A percentile compares a stretch with the other conserved stretches of the same genome.
These are phyloP conservation scores for Lactifluus piperatus DNA, from an alignment of 768 basidiomycete species.

Conservation along the genomic window DNA sequence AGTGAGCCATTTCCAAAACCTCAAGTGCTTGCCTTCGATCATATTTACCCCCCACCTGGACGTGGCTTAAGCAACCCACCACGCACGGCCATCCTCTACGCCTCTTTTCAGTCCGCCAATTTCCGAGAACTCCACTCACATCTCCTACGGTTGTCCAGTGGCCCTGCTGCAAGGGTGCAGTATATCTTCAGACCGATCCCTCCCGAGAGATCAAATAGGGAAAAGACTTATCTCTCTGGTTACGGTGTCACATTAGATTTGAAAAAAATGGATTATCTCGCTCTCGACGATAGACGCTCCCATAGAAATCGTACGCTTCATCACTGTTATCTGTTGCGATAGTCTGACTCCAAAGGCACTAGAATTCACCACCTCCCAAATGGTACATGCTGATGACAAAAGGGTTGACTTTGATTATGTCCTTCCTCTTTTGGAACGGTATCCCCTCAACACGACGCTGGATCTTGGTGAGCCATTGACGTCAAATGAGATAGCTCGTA, in stretches of 20 bases:
- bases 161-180: constrained; percentile 42
- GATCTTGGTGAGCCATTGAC: constrained; percentile 38
- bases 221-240: constrained; percentile 55
- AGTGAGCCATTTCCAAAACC: constrained; percentile 33
- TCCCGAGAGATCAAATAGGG: constrained; percentile 24
- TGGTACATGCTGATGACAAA: constrained; percentile 10
- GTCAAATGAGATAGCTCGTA: constrained; percentile 40
- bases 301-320: constrained; percentile 22
- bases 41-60: constrained; percentile 48
- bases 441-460: constrained; percentile 31
- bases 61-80: constrained; percentile 38
- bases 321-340: neutral
- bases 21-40: constrained; percentile 66
- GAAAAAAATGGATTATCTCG: constrained; percentile 97
- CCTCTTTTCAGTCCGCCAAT: constrained; percentile 50
- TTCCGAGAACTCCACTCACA: constrained; percentile 65
- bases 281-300: constrained; percentile 72
- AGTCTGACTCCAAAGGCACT: neutral
- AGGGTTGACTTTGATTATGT: constrained; percentile 13
- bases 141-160: constrained; percentile 43
- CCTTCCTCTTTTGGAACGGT: constrained; percentile 6
- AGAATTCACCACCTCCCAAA: constrained; percentile 2
- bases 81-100: constrained; percentile 74
- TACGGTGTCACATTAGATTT: constrained; percentile 89
- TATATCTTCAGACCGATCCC: constrained; percentile 73